phyloP scores from a whole-genome alignment of 768 basidiomycete genomes.

The Mycena metata region DNA sequence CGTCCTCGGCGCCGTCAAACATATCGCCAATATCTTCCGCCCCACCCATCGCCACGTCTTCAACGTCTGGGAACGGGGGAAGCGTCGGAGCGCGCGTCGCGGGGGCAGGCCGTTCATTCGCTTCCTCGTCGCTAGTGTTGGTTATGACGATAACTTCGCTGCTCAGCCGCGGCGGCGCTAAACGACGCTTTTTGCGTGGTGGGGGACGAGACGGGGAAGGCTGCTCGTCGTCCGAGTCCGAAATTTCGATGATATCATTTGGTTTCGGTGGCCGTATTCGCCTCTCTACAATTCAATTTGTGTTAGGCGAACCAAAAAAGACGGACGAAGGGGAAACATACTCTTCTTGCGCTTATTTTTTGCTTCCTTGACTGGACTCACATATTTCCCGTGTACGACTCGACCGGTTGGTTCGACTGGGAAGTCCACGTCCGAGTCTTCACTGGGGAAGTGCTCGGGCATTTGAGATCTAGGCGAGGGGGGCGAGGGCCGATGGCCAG shows the following conservation, averaged over 20 bases:
- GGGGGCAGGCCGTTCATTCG: not conserved
- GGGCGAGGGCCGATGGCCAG: not conserved
- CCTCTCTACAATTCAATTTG: not conserved
- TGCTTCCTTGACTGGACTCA: not conserved
- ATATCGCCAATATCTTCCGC: not conserved
- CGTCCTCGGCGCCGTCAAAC: not conserved
- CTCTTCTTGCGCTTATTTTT: no score
- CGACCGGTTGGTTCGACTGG: not conserved
- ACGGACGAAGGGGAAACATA: not conserved
- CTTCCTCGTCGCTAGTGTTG: conserved; percentile 9
- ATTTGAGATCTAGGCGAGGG: no score
- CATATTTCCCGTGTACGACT: not conserved
- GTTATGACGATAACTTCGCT: not conserved
- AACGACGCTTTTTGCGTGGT: conserved; percentile 6
- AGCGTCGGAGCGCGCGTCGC: conserved; percentile 1
- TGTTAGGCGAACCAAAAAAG: not conserved
- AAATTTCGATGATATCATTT: conserved; percentile 12
- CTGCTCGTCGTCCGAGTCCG: conserved; percentile 13
- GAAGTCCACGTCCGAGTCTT: not conserved
- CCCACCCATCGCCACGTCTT: not conserved
- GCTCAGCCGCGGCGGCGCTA: not conserved
- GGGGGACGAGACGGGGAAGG: conserved; percentile 1
- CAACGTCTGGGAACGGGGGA: conserved; percentile 1
- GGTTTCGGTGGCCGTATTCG: not conserved
- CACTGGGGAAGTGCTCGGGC: not conserved